A percentile compares a stretch with the other conserved stretches of the same genome.
phyloP scores from a whole-genome alignment of 352 stramenopile genomes.

The Elongisporangium prolatum region DNA sequence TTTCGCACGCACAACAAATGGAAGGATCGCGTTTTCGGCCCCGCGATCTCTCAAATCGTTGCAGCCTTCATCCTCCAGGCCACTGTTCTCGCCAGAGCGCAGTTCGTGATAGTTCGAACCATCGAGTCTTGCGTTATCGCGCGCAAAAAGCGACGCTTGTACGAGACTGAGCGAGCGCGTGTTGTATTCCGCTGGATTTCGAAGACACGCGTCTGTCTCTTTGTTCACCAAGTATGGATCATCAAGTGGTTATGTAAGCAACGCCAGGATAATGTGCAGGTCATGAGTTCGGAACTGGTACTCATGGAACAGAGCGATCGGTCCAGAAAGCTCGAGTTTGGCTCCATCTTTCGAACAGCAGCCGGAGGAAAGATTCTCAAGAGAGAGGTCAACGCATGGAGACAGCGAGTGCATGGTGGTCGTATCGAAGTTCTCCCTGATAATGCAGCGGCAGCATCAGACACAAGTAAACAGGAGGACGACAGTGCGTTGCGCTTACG shows the following conservation, averaged over 20 bases:
- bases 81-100: slow-evolving; percentile 3
- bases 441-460: not conserved
- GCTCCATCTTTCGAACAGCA: slow-evolving; percentile 22
- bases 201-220: slow-evolving; percentile 40
- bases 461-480: slow-evolving; percentile 1
- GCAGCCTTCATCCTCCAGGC: slow-evolving; percentile 7
- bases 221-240: slow-evolving; percentile 35
- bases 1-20: slow-evolving; percentile 19
- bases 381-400: slow-evolving; percentile 28
- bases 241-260: slow-evolving; percentile 26
- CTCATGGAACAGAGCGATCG: slow-evolving; percentile 20
- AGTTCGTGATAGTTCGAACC: slow-evolving; percentile 9
- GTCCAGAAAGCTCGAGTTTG: slow-evolving; percentile 18
- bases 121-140: slow-evolving; percentile 13
- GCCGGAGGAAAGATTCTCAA: slow-evolving; percentile 29
- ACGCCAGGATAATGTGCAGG: slow-evolving; percentile 19
- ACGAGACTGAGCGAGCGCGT: slow-evolving; percentile 10
- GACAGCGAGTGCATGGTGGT: slow-evolving; percentile 1
- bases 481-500: slow-evolving; percentile 17
- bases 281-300: slow-evolving; percentile 19
- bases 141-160: slow-evolving; percentile 6
- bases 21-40: slow-evolving; percentile 10
- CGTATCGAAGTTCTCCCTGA: not conserved
- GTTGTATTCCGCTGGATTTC: slow-evolving; percentile 27
- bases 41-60: slow-evolving; percentile 14